Base-by-base conservation (phyloP, 257 asterid genomes). In the Ajuga chamaepitys region DNA sequence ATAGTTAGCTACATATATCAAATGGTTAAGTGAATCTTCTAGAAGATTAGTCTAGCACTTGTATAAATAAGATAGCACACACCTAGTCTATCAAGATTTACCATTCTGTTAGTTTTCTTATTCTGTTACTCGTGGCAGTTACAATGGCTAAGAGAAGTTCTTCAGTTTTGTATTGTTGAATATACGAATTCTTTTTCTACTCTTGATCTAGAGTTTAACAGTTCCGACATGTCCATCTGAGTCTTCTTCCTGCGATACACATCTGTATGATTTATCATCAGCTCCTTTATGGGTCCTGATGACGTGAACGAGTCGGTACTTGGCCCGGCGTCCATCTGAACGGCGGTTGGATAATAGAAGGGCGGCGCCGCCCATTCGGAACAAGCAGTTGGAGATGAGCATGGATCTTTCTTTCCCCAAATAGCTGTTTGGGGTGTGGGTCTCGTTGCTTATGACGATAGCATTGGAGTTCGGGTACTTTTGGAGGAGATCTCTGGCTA, bases 161-260 rank as follows among this genome's bases (percentile, higher is more conserved):
- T n/a, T n/a, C n/a, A n/a, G n/a, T n/a, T n/a, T n/a, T n/a, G n/a
- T n/a, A n/a, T n/a, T n/a, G n/a, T n/a, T n/a, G n/a, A n/a, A n/a
- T n/a, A n/a, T n/a, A n/a, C n/a, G n/a, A n/a, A n/a, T n/a, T n/a
- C n/a, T n/a, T n/a, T n/a, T n/a, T n/a, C n/a, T n/a, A n/a, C n/a
- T n/a, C n/a, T n/a, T n/a, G n/a, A n/a, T n/a, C n/a, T n/a, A n/a
- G n/a, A n/a, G n/a, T n/a, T n/a, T n/a, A n/a, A n/a, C n/a, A n/a
- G 82, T 82, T 9, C 89, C 89, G 1, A 80, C 77, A n/a, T 70
- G 26, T 0, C 91, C 89, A 17, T 84, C 84, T 0, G 75, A 35
- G 3, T 86, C 91, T 45, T 84, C 95, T 52, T 85, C 84, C 61
- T 85, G 80, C 25, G 77, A 73, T 0, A 87, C 77, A 40, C 93